phyloP scores from a whole-genome alignment of 768 basidiomycete genomes.

The Leccinum subtestaceum region DNA sequence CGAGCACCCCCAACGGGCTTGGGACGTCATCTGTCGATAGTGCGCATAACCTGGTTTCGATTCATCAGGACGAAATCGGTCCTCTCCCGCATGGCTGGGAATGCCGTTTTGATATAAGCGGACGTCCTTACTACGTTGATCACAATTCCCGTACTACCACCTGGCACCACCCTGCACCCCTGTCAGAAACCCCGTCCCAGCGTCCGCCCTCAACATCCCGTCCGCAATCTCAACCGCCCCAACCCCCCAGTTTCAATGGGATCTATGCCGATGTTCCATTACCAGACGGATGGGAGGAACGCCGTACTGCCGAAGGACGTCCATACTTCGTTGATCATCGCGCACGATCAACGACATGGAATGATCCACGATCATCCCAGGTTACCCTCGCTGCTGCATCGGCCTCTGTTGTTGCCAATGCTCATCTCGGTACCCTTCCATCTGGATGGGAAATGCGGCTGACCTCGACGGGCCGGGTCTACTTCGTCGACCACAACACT shows the following conservation, averaged over 20 bases:
- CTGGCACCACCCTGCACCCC: slow-evolving; percentile 58
- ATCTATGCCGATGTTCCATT: slow-evolving; percentile 64
- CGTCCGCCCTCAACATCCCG: slow-evolving; percentile 14
- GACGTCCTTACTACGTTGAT: slow-evolving; percentile 83
- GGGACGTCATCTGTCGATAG: slow-evolving; percentile 3
- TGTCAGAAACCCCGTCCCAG: slow-evolving; percentile 23
- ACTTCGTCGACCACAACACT: slow-evolving; percentile 92
- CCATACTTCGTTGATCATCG: slow-evolving; percentile 76
- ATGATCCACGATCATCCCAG: slow-evolving; percentile 68
- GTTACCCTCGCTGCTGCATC: slow-evolving; percentile 45
- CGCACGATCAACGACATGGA: slow-evolving; percentile 87
- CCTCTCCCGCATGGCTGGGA: slow-evolving; percentile 83
- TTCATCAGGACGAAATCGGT: slow-evolving; percentile 56
- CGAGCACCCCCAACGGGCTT: slow-evolving; percentile 9
- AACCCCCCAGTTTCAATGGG: slow-evolving; percentile 29
- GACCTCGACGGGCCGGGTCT: slow-evolving; percentile 79
- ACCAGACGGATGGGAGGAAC: slow-evolving; percentile 90
- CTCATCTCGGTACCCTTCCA: slow-evolving; percentile 78
- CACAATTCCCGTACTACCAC: slow-evolving; percentile 79
- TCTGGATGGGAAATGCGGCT: slow-evolving; percentile 96
- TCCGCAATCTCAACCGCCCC: slow-evolving; percentile 20
- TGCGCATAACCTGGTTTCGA: slow-evolving; percentile 5
- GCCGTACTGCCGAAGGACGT: slow-evolving; percentile 84
- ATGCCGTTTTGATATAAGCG: slow-evolving; percentile 62
- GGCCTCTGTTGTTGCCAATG: slow-evolving; percentile 43